Conservation (phyloP, 108 stramenopile genomes). For the Cyclotella choctawhatcheeana region DNA sequence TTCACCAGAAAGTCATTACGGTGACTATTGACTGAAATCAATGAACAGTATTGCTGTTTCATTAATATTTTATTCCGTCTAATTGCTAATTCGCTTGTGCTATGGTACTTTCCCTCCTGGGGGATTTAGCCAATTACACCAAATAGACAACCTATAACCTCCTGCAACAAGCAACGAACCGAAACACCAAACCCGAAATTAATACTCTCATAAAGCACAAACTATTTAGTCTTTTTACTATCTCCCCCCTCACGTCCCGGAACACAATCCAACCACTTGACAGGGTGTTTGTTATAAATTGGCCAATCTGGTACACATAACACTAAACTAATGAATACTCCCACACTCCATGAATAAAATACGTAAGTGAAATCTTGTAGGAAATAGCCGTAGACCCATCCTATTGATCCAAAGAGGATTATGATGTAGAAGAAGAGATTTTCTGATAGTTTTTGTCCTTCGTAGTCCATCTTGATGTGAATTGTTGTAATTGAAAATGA, state of each 20-base stretch:
- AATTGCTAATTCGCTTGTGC: too few species aligned
- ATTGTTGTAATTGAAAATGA: too few species aligned
- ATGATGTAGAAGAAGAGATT: conserved; percentile 88
- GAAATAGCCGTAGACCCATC: conserved; percentile 90
- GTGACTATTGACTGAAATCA: too few species aligned
- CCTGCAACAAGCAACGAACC: not conserved
- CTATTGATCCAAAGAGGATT: conserved; percentile 74
- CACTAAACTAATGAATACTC: conserved; percentile 73
- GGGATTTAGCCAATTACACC: too few species aligned
- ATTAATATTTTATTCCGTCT: not conserved
- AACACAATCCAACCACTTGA: conserved; percentile 88
- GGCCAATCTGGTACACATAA: conserved; percentile 93
- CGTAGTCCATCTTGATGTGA: conserved; percentile 74
- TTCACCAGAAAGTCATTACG: too few species aligned
- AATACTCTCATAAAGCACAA: not conserved
- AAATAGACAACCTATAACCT: too few species aligned
- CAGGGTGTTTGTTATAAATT: conserved; percentile 86
- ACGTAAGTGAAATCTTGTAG: conserved; percentile 86
- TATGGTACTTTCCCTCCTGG: too few species aligned
- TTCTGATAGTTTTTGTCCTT: conserved; percentile 87
- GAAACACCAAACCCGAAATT: not conserved
- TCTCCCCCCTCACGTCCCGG: conserved; percentile 66
- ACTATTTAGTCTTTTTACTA: conserved; percentile 47
- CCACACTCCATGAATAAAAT: conserved; percentile 86
- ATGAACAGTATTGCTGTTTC: not conserved